Percentiles rank a stretch among this genome's conserved stretches.
Evolutionary conservation across 2,329 filamentous ascomycete species (phyloP).

Genomic region (Exophiala phaeomuriformis): DNA sequence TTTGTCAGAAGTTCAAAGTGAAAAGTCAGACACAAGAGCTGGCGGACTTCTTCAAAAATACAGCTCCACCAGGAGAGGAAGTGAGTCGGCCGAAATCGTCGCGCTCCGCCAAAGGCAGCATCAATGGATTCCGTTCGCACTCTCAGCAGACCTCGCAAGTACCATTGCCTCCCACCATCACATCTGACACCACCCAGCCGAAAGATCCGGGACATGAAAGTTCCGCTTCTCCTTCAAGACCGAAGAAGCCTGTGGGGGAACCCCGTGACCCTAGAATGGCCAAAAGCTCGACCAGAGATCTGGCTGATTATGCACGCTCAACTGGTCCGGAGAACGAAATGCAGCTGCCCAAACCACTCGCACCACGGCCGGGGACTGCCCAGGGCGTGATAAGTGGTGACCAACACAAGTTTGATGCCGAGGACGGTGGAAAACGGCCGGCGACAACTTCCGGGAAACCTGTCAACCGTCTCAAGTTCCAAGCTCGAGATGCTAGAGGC

Average conservation of each 20-base stretch:
- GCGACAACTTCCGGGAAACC: conserved; percentile 12
- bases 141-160: conserved; percentile 12
- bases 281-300: conserved; percentile 61
- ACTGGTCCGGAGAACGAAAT: conserved; percentile 60
- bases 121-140: conserved; percentile 26
- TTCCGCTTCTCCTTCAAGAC: conserved; percentile 22
- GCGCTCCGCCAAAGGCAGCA: conserved; percentile 16
- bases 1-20: conserved; percentile 28
- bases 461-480: conserved; percentile 43
- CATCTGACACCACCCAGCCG: conserved; percentile 1
- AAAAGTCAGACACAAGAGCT: conserved; percentile 31
- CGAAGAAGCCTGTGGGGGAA: conserved; percentile 31
- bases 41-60: conserved; percentile 35
- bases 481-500: conserved; percentile 64
- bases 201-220: conserved; percentile 2
- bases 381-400: conserved; percentile 7
- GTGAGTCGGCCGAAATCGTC: conserved; percentile 13
- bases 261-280: conserved; percentile 68
- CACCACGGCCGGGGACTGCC: conserved; percentile 14
- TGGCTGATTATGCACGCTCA: conserved; percentile 82
- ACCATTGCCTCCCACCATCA: neutral
- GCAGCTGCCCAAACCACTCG: conserved; percentile 23
- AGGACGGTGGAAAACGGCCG: conserved; percentile 10
- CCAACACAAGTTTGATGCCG: neutral
- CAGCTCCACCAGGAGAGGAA: conserved; percentile 30